phyloP scores from a whole-genome alignment of 345 rosid species.

The Linum trigynum region DNA sequence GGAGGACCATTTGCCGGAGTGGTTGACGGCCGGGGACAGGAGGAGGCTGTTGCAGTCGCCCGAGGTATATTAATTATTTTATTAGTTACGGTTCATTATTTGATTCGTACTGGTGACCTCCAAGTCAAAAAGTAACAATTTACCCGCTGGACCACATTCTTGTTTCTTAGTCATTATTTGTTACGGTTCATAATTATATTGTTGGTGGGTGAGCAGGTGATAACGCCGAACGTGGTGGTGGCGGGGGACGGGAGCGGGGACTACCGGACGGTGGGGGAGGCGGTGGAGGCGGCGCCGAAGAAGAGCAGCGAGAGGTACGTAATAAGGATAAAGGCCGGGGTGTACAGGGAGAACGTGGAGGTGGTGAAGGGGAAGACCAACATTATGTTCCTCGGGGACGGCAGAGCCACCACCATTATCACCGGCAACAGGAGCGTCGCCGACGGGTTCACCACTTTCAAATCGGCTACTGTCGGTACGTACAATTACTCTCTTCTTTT shows the following conservation, averaged over 20 bases:
- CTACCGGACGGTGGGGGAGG: constrained; percentile 43
- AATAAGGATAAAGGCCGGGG: no score
- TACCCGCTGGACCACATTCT: no score
- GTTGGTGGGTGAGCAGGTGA: constrained; percentile 8
- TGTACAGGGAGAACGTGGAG: constrained; percentile 72
- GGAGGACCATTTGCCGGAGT: constrained; percentile 53
- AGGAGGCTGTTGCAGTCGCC: constrained; percentile 57
- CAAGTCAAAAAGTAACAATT: no score
- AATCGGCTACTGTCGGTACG: constrained; percentile 93
- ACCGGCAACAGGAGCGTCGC: constrained; percentile 60
- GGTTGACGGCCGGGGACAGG: constrained; percentile 54
- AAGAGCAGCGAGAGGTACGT: no score
- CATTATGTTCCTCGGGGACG: constrained; percentile 80
- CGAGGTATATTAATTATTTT: no score
- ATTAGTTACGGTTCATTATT: no score
- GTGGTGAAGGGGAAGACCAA: constrained; percentile 55
- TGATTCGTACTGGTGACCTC: no score
- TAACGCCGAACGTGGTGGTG: constrained; percentile 55
- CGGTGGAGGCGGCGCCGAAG: constrained; percentile 43
- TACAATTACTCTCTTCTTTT: not conserved
- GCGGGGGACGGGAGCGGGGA: constrained; percentile 87
- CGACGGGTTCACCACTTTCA: constrained; percentile 76
- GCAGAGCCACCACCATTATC: constrained; percentile 49
- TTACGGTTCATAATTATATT: no score
- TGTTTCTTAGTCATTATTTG: no score